Evolutionary conservation across 1,284 basidiomycete species (phyloP).

Genomic region (Amylostereum areolatum): DNA sequence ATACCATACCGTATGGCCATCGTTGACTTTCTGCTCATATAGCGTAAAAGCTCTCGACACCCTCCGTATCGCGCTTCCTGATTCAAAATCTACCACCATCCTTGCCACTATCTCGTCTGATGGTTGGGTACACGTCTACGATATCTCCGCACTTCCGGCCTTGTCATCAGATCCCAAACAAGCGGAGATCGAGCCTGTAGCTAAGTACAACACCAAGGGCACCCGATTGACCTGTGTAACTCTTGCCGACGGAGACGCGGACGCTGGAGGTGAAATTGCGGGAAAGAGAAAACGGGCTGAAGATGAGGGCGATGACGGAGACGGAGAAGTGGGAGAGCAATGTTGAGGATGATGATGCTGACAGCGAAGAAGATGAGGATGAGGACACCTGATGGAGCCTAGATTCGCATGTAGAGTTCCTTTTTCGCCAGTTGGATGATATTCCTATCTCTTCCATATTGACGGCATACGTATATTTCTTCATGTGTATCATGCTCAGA

Average conservation of each 20-base stretch:
- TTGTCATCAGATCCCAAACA: neutral
- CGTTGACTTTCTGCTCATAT: neutral
- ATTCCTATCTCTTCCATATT: too few relatives aligned
- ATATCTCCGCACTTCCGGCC: conserved; percentile 10
- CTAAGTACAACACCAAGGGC: conserved; percentile 13
- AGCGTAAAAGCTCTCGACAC: conserved; percentile 16
- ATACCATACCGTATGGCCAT: neutral
- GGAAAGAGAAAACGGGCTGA: neutral
- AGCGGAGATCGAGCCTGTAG: conserved; percentile 10
- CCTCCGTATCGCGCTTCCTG: conserved; percentile 11
- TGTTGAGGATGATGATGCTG: conserved; percentile 7
- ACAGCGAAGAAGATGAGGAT: conserved; percentile 10
- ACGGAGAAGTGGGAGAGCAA: neutral
- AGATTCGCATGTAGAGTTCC: too few relatives aligned
- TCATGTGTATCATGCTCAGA: too few relatives aligned
- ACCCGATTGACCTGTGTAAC: conserved; percentile 14
- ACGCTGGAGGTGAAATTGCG: neutral
- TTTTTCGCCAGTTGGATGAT: too few relatives aligned
- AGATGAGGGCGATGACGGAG: neutral
- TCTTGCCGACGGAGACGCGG: conserved; percentile 12
- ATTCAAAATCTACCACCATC: conserved; percentile 9
- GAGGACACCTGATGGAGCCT: neutral
- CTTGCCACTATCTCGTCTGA: conserved; percentile 13
- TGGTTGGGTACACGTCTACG: conserved; percentile 14
- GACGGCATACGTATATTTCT: too few relatives aligned